These are phyloP conservation scores for Lachancea lanzarotensis DNA, from an alignment of 805 yeast species.

Conservation along the genomic window DNA sequence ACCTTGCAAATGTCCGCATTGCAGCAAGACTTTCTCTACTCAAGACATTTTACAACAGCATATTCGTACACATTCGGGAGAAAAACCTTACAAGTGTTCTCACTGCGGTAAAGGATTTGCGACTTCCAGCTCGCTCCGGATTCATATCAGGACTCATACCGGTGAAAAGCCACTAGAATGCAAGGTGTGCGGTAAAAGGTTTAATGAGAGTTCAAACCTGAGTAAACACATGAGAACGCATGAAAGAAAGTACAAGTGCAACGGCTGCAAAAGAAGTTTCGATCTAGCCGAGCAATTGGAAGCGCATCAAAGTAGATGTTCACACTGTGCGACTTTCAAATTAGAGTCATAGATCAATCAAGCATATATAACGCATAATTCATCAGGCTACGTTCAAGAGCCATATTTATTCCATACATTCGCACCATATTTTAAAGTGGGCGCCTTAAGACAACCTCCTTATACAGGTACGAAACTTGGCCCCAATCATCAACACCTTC, in stretches of 20 bases:
- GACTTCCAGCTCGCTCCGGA: conserved; percentile 73
- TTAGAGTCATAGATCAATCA: background rate
- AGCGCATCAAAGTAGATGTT: conserved; percentile 33
- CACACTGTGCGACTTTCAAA: background rate
- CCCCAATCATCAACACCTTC: conserved; percentile 87
- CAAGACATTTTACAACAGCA: conserved; percentile 77
- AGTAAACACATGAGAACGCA: conserved; percentile 86
- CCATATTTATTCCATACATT: background rate
- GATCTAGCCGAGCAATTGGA: conserved; percentile 37
- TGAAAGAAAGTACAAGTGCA: conserved; percentile 45
- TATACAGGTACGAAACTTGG: conserved; percentile 46
- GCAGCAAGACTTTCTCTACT: conserved; percentile 69
- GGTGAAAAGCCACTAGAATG: conserved; percentile 86
- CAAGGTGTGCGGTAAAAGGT: conserved; percentile 74
- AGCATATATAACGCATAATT: background rate
- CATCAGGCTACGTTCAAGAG: background rate
- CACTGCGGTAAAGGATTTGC: conserved; percentile 74
- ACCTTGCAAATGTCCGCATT: conserved; percentile 66
- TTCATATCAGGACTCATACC: conserved; percentile 80
- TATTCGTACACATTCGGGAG: conserved; percentile 79
- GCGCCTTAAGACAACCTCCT: conserved; percentile 15
- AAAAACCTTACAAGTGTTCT: conserved; percentile 72
- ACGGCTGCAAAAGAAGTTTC: conserved; percentile 46
- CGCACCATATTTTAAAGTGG: background rate
- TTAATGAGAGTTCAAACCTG: conserved; percentile 83